Evolutionary conservation across 2,329 filamentous ascomycete genomes (phyloP).

Genomic region (Ophiobolus disseminans): DNA sequence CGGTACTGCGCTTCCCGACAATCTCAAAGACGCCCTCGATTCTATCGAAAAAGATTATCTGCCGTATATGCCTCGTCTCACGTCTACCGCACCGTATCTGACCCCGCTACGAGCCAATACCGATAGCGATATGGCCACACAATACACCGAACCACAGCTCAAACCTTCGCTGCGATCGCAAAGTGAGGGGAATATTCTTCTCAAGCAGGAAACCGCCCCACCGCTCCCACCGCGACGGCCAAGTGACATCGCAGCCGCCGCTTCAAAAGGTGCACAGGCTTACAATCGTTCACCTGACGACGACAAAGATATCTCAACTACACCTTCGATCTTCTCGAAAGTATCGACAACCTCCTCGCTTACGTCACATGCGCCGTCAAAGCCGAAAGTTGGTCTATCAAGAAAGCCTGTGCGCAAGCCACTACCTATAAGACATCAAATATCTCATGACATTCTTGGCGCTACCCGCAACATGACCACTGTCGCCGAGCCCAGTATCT

Average conservation of each 20-base stretch:
- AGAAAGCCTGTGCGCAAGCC: conserved; percentile 15
- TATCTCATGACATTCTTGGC: conserved; percentile 15
- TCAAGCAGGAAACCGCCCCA: conserved; percentile 3
- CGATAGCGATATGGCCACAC: neutral
- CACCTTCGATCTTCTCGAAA: conserved; percentile 17
- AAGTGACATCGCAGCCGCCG: conserved; percentile 13
- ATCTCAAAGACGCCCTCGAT: conserved; percentile 15
- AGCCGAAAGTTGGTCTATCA: conserved; percentile 3
- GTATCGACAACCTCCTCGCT: conserved; percentile 26
- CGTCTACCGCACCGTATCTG: conserved; percentile 11
- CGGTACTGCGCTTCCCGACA: no score
- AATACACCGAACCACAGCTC: neutral
- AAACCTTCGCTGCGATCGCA: conserved; percentile 11
- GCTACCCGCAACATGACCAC: neutral
- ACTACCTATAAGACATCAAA: conserved; percentile 19
- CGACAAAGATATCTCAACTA: conserved; percentile 10
- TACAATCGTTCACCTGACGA: conserved; percentile 15
- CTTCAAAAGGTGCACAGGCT: neutral
- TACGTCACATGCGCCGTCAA: conserved; percentile 14
- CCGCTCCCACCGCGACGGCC: conserved; percentile 31
- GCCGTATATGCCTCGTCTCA: conserved; percentile 22
- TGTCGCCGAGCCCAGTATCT: neutral
- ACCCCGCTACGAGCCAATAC: conserved; percentile 2
- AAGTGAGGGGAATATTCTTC: conserved; percentile 10
- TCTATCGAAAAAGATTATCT: conserved; percentile 23